Evolutionary conservation across 2,329 filamentous ascomycete species (phyloP).

Genomic region (Dichotomopilus funicola): DNA sequence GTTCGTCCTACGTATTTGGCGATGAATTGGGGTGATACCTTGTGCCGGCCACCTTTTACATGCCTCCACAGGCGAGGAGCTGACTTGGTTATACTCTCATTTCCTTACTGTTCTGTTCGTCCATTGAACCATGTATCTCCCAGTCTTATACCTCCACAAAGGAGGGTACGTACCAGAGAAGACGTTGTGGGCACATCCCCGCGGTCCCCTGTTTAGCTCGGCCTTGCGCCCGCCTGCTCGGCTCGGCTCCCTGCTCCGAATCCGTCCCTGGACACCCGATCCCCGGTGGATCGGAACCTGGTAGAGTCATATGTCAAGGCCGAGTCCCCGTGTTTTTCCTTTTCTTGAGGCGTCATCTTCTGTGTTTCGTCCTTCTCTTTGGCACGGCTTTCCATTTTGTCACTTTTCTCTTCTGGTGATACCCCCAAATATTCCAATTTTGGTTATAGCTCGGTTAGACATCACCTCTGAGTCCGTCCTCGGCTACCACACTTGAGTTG

Average conservation of each 20-base stretch:
- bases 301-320: constrained; percentile 14
- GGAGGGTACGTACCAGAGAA: constrained; percentile 2
- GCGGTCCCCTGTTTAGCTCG: constrained; percentile 5
- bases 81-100: not conserved
- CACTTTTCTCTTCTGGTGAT: constrained; percentile 8
- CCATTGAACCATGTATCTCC: too few species aligned
- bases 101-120: not conserved
- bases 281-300: constrained; percentile 2
- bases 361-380: not conserved
- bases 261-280: constrained; percentile 8
- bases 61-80: not conserved
- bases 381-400: not conserved
- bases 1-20: too few species aligned
- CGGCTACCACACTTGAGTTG: too few species aligned
- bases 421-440: constrained; percentile 3
- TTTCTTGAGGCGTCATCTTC: not conserved
- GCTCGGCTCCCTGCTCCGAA: constrained; percentile 12
- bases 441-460: not conserved
- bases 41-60: too few species aligned
- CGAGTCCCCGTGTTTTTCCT: not conserved
- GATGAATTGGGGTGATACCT: too few species aligned
- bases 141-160: not conserved
- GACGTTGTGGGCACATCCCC: constrained; percentile 1
- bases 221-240: constrained; percentile 9
- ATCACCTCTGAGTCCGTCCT: too few species aligned